Evolutionary conservation across 2,329 filamentous ascomycete genomes (phyloP).

Genomic region (Colletotrichum limetticola): DNA sequence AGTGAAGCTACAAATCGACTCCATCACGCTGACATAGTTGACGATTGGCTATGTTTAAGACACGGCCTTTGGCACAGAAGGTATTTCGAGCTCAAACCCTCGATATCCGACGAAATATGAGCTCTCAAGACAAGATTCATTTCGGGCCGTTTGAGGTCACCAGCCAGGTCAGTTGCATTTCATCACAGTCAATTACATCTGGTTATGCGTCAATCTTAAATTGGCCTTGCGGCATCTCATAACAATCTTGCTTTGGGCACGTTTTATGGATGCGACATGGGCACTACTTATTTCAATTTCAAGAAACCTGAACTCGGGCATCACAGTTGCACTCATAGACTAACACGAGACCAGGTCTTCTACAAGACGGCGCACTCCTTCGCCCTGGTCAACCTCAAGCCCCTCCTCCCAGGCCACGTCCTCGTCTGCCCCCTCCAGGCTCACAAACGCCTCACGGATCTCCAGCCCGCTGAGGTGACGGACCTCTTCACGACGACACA

Average conservation of each 20-base stretch:
- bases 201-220: too few species aligned
- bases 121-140: conserved; percentile 55
- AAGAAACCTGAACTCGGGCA: too few species aligned
- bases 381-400: conserved; percentile 95
- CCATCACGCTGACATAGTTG: background rate
- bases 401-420: conserved; percentile 91
- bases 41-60: conserved; percentile 7
- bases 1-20: background rate
- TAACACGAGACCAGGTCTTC: conserved; percentile 75
- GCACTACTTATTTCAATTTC: background rate
- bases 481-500: conserved; percentile 93
- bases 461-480: conserved; percentile 74
- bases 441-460: conserved; percentile 79
- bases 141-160: conserved; percentile 85
- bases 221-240: background rate
- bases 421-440: conserved; percentile 81
- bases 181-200: background rate
- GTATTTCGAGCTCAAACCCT: background rate
- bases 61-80: background rate
- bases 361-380: conserved; percentile 82
- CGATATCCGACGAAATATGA: conserved; percentile 39
- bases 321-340: background rate
- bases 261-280: too few species aligned
- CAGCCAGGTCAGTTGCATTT: conserved; percentile 66
- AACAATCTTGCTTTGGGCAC: background rate